Evolutionary conservation across 2,329 filamentous ascomycete genomes (phyloP), one percentile per base, ranked within the genome.

Genomic region (Ceratocystis cubensis): DNA sequence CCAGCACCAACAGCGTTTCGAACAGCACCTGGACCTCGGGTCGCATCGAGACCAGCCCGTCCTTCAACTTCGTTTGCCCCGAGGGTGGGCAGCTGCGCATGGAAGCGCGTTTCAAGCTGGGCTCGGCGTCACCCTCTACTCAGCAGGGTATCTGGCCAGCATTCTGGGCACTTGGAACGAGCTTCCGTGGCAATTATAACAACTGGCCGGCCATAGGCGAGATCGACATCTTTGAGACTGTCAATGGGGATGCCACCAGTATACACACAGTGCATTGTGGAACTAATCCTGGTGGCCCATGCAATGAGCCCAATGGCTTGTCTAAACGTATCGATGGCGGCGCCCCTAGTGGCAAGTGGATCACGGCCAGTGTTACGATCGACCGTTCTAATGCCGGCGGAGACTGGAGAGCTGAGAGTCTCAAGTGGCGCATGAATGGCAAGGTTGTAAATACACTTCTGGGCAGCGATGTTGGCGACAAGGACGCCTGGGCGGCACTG

Each of bases 121-220:
- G 76, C n/a, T 65, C 28, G 65, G 71, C 71, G 20, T 44, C 72
- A 1, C 63, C 66, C 30, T 25, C 64, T 7, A 63, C 69, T 3
- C 74, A 77, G 67, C 69, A 74, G 61, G 77, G 78, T 20, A 77
- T 79, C 70, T 80, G 79, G 78, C 76, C 76, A 0, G 78, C 78
- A 0, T 80, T 80, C 69, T 80, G 78, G 78, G 71, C 75, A 25
- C 74, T 80, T 41, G 78, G 78, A 5, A 68, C 72, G 7, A 71
- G 69, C 1, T 78, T 75, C 71, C 75, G 78, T 56, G 71, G 70
- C 37, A 73, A 76, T 66, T 75, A 75, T 68, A 71, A 68, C 15
- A 75, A 74, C 67, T 80, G 78, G 79, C 78, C 79, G 0, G 63
- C 69, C 5, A 70, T 75, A 13, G 76, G 76, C 66, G 79, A 80